Evolutionary conservation across 306 rosid species (phyloP).

Genomic region (Citrullus amarus): DNA sequence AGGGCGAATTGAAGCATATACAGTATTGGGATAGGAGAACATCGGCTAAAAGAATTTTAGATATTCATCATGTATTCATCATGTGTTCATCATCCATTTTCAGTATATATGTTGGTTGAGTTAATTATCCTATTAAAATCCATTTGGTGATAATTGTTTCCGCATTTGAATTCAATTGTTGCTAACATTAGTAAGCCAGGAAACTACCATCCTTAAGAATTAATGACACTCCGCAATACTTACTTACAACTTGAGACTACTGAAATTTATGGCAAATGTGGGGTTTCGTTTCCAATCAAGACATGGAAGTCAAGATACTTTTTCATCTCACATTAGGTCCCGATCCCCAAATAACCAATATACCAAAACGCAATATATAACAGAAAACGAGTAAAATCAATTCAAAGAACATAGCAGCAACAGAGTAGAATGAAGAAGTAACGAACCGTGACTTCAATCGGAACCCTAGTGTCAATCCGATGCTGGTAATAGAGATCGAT

Average conservation of each 20-base stretch:
- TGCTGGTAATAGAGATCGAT: constrained; percentile 51
- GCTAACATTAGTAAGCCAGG: neutral
- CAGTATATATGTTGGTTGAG: too few species aligned
- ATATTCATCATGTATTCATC: too few species aligned
- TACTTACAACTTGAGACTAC: neutral
- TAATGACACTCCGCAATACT: neutral
- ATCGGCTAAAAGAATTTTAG: too few species aligned
- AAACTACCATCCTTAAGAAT: neutral
- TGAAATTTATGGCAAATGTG: neutral
- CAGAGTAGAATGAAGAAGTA: neutral
- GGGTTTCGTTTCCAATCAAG: neutral
- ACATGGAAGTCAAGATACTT: neutral
- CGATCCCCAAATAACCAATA: neutral
- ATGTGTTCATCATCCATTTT: too few species aligned
- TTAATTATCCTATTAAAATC: too few species aligned
- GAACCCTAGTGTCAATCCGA: constrained; percentile 33
- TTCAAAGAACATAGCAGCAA: neutral
- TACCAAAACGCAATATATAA: neutral
- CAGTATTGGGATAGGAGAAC: too few species aligned
- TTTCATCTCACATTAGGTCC: neutral
- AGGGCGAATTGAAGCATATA: too few species aligned
- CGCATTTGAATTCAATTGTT: too few species aligned
- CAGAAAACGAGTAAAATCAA: neutral
- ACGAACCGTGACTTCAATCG: constrained; percentile 45
- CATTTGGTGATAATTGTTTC: too few species aligned